Evolutionary conservation across 2,329 filamentous ascomycete genomes (phyloP), one percentile per base, ranked within the genome.

Genomic region (Fusarium sp.): DNA sequence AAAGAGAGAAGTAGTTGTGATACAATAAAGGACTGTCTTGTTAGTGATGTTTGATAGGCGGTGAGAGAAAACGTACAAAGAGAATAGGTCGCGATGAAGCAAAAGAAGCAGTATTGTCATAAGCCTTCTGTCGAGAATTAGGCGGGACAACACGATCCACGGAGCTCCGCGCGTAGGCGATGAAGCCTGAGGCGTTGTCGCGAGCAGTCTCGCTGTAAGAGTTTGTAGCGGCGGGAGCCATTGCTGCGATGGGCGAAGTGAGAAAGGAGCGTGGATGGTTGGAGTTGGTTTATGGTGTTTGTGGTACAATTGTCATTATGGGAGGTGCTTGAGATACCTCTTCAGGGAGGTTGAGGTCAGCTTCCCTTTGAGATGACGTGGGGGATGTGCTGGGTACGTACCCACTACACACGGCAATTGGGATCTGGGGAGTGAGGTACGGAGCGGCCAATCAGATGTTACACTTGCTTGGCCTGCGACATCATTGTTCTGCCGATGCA

Each of bases 11-110:
- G 80, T 66, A 91, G 77, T 80, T 95, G 93, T 36, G 88, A 84
- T 51, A 89, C 82, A 65, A 94, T 79, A 80, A 96, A 94, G 66
- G 90, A 89, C 92, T 94, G 28, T 39, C 48, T 42, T 57, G 54
- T 47, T 47, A 60, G 49, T 39, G 33, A 22, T 38, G 36, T 14
- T 31, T 31, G 24, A 54, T 44, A 28, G 28, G 24, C 8, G 7
- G 12, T 7, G 47, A 48, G 51, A 31, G n/a, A 6, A 22, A 3
- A 28, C 91, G 28, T 85, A 94, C 93, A 63, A 92, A 90, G 48
- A 95, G 84, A 70, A 94, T 84, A 6, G 94, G 94, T 64, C 92
- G 91, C 55, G 87, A 84, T 11, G 86, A 82, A 22, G 91, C 90
- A 77, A 93, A 92, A 10, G 83, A 79, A 41, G 85, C 84, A 35